Conservation (phyloP, 2,329 filamentous ascomycete species). For the Verticillium longisporum region DNA sequence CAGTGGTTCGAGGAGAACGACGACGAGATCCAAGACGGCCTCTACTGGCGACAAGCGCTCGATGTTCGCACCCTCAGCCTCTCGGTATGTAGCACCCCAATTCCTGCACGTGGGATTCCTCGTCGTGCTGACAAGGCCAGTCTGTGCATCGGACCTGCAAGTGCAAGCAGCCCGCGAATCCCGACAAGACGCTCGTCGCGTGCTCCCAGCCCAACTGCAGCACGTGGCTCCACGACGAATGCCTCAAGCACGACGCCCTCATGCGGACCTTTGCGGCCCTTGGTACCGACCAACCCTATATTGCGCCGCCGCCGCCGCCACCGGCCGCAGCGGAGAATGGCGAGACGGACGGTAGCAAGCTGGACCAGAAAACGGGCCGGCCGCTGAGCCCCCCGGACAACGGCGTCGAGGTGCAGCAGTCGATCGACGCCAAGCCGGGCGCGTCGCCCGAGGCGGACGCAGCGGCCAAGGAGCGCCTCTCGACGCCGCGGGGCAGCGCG, state of each 20-base stretch:
- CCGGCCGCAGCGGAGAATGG: slow-evolving; percentile 3
- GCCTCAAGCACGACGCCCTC: slow-evolving; percentile 50
- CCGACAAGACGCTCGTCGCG: slow-evolving; percentile 52
- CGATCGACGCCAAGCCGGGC: slow-evolving; percentile 45
- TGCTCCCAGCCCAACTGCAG: slow-evolving; percentile 49
- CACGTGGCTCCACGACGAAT: slow-evolving; percentile 58
- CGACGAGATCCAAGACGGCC: slow-evolving; percentile 49
- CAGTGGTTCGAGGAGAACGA: slow-evolving; percentile 67
- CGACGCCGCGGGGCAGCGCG: slow-evolving; percentile 12
- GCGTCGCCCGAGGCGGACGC: slow-evolving; percentile 25
- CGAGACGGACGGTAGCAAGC: slow-evolving; percentile 4
- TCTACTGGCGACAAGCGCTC: slow-evolving; percentile 60
- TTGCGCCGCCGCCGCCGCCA: slow-evolving; percentile 20
- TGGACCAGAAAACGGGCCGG: slow-evolving; percentile 17
- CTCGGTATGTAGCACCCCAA: slow-evolving; percentile 37
- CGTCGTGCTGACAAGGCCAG: slow-evolving; percentile 21
- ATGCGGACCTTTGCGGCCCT: slow-evolving; percentile 41
- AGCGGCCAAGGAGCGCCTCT: slow-evolving; percentile 5
- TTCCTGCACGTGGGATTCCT: not conserved
- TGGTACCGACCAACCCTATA: slow-evolving; percentile 39
- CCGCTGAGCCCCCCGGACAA: slow-evolving; percentile 46
- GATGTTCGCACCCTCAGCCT: slow-evolving; percentile 51
- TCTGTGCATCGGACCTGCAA: slow-evolving; percentile 50
- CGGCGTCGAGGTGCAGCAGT: slow-evolving; percentile 41
- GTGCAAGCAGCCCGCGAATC: slow-evolving; percentile 54